A percentile compares a stretch with the other conserved stretches of the same genome.
Evolutionary conservation across 2,329 filamentous ascomycete species (phyloP).

Genomic region (Ophiostoma novo-ulmi): DNA sequence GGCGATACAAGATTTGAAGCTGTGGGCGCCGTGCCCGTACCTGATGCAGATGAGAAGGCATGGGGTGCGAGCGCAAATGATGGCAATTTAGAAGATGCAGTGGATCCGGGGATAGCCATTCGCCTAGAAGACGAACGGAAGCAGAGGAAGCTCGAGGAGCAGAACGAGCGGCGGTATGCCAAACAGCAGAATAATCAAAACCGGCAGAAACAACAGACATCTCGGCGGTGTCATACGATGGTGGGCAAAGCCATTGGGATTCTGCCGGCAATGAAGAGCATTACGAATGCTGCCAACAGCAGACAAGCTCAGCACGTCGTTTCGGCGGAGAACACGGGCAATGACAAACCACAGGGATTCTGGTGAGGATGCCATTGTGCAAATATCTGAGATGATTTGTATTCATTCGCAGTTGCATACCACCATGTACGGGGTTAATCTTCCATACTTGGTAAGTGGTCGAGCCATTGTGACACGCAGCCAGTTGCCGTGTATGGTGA

Average conservation of each 20-base stretch:
- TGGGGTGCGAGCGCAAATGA: neutral
- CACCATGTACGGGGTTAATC: too few species aligned
- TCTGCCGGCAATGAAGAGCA: neutral
- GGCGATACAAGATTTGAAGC: constrained; percentile 26
- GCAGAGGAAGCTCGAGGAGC: neutral
- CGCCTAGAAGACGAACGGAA: neutral
- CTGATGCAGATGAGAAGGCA: neutral
- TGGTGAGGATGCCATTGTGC: neutral
- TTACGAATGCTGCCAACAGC: neutral
- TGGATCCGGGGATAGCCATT: neutral
- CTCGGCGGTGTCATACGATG: neutral
- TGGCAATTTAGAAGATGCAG: neutral
- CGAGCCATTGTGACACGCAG: neutral
- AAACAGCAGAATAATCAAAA: neutral
- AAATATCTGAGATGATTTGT: too few species aligned
- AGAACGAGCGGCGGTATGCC: neutral
- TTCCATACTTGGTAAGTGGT: too few species aligned
- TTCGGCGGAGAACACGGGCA: neutral
- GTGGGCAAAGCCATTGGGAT: neutral
- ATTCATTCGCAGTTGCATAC: too few species aligned
- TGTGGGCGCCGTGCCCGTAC: constrained; percentile 17
- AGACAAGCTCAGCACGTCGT: neutral
- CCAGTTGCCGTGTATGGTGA: neutral
- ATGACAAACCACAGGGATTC: constrained; percentile 7
- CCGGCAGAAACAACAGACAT: neutral